Base-by-base conservation (phyloP, 2,329 filamentous ascomycete genomes). In the Xylariaceae sp. region DNA sequence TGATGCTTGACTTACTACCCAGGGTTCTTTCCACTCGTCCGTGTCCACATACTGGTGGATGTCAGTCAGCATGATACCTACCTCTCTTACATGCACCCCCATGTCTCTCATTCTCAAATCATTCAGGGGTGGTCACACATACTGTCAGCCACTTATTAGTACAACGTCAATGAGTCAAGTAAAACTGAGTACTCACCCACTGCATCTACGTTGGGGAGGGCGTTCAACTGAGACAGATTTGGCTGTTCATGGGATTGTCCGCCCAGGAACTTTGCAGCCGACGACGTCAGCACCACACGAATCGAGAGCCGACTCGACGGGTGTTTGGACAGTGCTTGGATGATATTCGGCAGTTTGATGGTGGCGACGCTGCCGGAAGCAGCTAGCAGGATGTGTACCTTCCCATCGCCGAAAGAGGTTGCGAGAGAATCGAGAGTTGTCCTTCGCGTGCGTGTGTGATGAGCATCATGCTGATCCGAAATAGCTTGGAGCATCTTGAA, bases 21-120 rank as follows among this genome's bases (percentile, higher is more conserved):
- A 97, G 0, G 85, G 78, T 30, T 71, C 68, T 9, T 70, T 64
- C 88, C 89, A 96, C 62, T 97, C 92, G 48, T 89, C 85, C n/a
- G 78, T 76, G 57, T 97, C 88, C 7, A 73, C 69, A 62, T 95
- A 89, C 33, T 48, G 28, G 16, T 15, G 23, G 15, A 17, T 17
- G 12, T 48, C 3, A 48, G 46, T 17, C n/a, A n/a, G n/a, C n/a
- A n/a, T n/a, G n/a, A 40, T 40, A n/a, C 36, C 4, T 4, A 18
- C 30, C 9, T 16, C 5, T 18, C 9, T 14, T 21, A 7, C 4
- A 13, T 15, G 31, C 8, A 5, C 9, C 5, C 26, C 29, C 21
- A 9, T 17, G 18, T 33, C 24, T 9, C 9, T 14, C 15, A 12
- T 11, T 24, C 3, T 13, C 9, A 11, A 14, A 21, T 13, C 5